Evolutionary conservation across 2,329 filamentous ascomycete species (phyloP).

Genomic region (Microcyclosporella mali): DNA sequence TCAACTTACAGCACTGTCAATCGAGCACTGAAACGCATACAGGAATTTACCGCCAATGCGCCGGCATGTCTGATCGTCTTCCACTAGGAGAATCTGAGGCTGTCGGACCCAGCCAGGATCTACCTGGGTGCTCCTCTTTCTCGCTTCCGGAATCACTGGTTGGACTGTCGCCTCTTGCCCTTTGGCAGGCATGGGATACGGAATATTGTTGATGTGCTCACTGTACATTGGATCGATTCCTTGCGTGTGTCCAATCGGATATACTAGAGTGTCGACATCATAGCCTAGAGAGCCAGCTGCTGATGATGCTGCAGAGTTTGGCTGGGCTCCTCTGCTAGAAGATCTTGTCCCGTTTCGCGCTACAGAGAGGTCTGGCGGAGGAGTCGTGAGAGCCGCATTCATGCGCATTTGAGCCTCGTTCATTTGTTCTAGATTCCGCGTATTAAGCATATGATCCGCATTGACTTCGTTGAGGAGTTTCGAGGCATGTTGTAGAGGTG

Average conservation of each 20-base stretch:
- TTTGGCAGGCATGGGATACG: conserved; percentile 71
- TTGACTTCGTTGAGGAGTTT: conserved; percentile 61
- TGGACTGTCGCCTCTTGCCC: conserved; percentile 41
- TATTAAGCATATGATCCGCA: conserved; percentile 58
- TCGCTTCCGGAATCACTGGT: conserved; percentile 45
- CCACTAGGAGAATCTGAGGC: conserved; percentile 82
- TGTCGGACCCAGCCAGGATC: conserved; percentile 60
- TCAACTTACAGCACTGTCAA: conserved; percentile 56
- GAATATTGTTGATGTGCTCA: conserved; percentile 90
- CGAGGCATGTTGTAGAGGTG: conserved; percentile 61
- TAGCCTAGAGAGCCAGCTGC: conserved; percentile 50
- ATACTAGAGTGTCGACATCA: conserved; percentile 69
- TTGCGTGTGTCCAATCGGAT: conserved; percentile 82
- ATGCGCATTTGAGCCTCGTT: conserved; percentile 52
- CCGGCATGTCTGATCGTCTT: conserved; percentile 66
- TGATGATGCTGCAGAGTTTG: conserved; percentile 39
- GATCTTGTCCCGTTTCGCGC: conserved; percentile 33
- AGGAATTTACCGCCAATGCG: conserved; percentile 62
- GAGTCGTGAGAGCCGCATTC: conserved; percentile 51
- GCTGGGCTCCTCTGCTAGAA: conserved; percentile 37
- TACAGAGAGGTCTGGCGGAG: conserved; percentile 45
- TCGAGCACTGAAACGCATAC: conserved; percentile 57
- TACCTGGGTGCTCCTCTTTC: conserved; percentile 56
- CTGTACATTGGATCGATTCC: conserved; percentile 93
- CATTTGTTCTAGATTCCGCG: conserved; percentile 59